phyloP scores from a whole-genome alignment of 495 filamentous ascomycete genomes.

The Penicillium steckii region DNA sequence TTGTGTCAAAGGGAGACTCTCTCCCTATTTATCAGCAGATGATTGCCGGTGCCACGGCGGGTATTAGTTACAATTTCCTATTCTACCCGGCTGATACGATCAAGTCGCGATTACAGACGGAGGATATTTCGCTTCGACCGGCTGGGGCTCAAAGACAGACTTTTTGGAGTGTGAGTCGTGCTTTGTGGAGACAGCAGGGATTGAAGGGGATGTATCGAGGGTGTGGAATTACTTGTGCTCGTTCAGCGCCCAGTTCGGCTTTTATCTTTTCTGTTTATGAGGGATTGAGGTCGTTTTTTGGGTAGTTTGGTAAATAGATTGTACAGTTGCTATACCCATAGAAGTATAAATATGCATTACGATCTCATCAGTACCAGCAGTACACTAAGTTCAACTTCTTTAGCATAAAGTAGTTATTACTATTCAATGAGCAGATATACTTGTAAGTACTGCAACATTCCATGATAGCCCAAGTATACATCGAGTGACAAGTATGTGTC shows the following conservation, averaged over 20 bases:
- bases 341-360: too few relatives aligned
- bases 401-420: too few relatives aligned
- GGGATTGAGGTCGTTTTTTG: constrained; percentile 67
- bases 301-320: too few relatives aligned
- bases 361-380: too few relatives aligned
- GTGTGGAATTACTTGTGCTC: constrained; percentile 87
- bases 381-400: too few relatives aligned
- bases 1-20: constrained; percentile 4
- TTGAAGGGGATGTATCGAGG: constrained; percentile 85
- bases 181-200: constrained; percentile 78
- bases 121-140: constrained; percentile 53
- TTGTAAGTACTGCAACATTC: too few relatives aligned
- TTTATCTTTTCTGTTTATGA: constrained; percentile 96
- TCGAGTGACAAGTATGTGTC: too few relatives aligned
- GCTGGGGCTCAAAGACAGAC: constrained; percentile 43
- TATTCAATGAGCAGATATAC: too few relatives aligned
- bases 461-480: too few relatives aligned
- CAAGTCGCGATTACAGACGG: constrained; percentile 94
- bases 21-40: constrained; percentile 73
- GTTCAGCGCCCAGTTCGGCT: constrained; percentile 90
- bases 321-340: too few relatives aligned
- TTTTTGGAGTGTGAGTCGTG: constrained; percentile 67
- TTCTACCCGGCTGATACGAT: constrained; percentile 97
- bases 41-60: constrained; percentile 83
- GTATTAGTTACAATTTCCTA: constrained; percentile 91